Evolutionary conservation across 2,329 filamentous ascomycete genomes (phyloP), one percentile per base, ranked within the genome.

Genomic region (Venturia nashicola): DNA sequence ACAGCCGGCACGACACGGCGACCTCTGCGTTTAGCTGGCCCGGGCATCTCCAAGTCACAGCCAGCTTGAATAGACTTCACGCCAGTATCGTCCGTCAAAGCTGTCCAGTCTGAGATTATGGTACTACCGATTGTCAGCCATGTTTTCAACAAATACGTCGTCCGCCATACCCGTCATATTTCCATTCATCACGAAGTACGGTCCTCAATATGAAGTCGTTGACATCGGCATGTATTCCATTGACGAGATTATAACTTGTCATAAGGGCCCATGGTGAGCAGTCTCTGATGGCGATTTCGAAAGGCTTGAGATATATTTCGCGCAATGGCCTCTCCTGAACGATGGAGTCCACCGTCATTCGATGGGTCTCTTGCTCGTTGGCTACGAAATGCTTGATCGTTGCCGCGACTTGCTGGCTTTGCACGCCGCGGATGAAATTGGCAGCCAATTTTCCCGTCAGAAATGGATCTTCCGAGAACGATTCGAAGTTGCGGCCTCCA

Each of bases 401-500:
- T 12, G 90, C 88, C 8, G 86, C 85, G 44, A 94, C 82, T 0
- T 87, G 86, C 66, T 85, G 86, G 32, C 86, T 85, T 71, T 94
- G 90, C 63, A 89, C 77, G 8, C 88, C 88, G 59, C 83, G 85
- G 70, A 90, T 86, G 66, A 89, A 89, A 65, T 87, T 82, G 0
- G 87, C 83, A 14, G 88, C 87, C 66, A 91, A 77, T 67, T 86
- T 88, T 40, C 89, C 89, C 0, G 89, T 90, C 5, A 95, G 79
- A 11, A 87, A 82, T 0, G 90, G 90, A 68, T 94, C 90, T 73
- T 94, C 90, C 0, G 88, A 91, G 72, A 91, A 94, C 0, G 89
- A 91, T 74, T 95, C 90, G 68, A 94, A 95, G 67, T 91, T 91
- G 65, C 90, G 82, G 20, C 90, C 90, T n/a, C 90, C 90, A 0